Conservation (phyloP, 257 asterid species). For the Haberlea rhodopensis region DNA sequence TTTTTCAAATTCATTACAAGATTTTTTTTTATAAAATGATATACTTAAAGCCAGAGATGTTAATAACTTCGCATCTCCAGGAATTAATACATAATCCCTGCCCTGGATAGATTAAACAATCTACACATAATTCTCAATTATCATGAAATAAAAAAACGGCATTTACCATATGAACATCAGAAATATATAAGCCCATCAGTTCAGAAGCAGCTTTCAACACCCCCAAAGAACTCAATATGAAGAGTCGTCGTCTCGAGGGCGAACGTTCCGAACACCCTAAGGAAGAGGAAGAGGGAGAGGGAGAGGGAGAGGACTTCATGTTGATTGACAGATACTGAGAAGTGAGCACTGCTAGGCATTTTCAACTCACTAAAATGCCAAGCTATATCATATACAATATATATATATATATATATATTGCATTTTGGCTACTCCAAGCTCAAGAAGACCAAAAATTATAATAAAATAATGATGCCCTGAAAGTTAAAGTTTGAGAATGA, state of each 20-base stretch:
- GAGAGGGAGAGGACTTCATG: conserved; percentile 24
- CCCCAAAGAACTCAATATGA: background rate
- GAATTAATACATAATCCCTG: no score
- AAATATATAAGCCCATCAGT: background rate
- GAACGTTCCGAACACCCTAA: no score
- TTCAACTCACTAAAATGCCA: conserved; percentile 6
- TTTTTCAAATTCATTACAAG: no score
- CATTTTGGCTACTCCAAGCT: conserved; percentile 10
- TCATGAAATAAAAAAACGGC: background rate
- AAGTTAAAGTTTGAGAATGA: conserved; percentile 25
- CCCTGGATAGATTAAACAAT: background rate
- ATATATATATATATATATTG: conserved; percentile 1
- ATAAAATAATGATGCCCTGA: conserved; percentile 7
- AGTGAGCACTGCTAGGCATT: conserved; percentile 42
- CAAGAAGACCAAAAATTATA: conserved; percentile 26
- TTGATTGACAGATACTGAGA: conserved; percentile 44
- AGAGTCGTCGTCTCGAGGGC: no score
- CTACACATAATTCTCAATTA: background rate
- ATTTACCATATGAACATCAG: background rate
- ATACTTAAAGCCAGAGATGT: no score
- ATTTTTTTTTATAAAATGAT: no score
- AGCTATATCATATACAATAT: conserved; percentile 5
- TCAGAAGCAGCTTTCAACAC: background rate
- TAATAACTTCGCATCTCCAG: no score
- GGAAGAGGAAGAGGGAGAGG: background rate